Evolutionary conservation across 495 filamentous ascomycete species (phyloP).

Genomic region (Podospora pseudoanserina): DNA sequence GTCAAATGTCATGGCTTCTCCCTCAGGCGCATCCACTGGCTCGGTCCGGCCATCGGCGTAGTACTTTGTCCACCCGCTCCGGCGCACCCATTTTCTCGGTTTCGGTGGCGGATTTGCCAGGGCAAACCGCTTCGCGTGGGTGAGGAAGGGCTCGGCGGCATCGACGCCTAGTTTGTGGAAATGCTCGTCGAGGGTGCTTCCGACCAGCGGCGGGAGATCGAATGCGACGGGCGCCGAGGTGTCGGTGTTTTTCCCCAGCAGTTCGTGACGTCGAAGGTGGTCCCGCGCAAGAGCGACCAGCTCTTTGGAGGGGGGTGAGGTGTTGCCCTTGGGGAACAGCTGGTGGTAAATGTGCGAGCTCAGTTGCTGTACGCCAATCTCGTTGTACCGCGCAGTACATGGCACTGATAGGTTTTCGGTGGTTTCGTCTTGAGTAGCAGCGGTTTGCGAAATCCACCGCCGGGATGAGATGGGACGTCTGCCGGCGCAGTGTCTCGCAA

Average conservation of each 20-base stretch:
- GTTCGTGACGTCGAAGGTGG: constrained; percentile 80
- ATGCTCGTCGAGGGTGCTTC: constrained; percentile 84
- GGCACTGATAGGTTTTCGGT: constrained; percentile 43
- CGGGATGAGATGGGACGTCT: constrained; percentile 21
- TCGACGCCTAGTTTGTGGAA: constrained; percentile 89
- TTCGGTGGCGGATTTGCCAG: constrained; percentile 61
- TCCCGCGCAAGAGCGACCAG: constrained; percentile 74
- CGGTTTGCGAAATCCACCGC: constrained; percentile 39
- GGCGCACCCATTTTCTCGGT: constrained; percentile 74
- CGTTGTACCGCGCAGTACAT: constrained; percentile 70
- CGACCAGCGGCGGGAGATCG: constrained; percentile 76
- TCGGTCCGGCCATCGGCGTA: constrained; percentile 65
- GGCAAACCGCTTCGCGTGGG: constrained; percentile 69
- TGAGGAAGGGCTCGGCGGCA: constrained; percentile 81
- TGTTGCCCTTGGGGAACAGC: constrained; percentile 59
- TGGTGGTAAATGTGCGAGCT: constrained; percentile 77
- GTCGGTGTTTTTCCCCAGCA: constrained; percentile 86
- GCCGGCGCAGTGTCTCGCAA: constrained; percentile 35
- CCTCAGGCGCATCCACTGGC: constrained; percentile 69
- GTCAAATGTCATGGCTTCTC: constrained; percentile 84
- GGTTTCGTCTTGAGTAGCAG: constrained; percentile 9
- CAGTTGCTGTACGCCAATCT: constrained; percentile 91
- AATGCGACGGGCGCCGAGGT: constrained; percentile 73
- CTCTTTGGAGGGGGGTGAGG: constrained; percentile 57
- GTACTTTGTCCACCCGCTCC: constrained; percentile 95